phyloP scores from a whole-genome alignment of 106 monocot genomes.

The Acorus calamus region DNA sequence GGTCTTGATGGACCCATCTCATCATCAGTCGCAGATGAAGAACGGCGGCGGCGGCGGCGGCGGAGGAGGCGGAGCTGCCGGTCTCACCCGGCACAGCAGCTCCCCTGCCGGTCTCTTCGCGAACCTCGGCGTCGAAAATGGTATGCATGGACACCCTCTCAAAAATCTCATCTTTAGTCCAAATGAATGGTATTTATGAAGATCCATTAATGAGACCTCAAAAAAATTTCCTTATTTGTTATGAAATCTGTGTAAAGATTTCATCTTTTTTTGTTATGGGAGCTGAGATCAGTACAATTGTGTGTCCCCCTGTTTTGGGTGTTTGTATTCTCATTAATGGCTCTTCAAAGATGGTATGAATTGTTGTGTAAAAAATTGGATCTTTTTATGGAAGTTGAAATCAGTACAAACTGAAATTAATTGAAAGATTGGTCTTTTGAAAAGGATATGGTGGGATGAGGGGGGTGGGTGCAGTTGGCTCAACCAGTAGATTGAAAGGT shows the following conservation, averaged over 20 bases:
- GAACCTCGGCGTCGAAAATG: slow-evolving; percentile 35
- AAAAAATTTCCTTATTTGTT: too few relatives aligned
- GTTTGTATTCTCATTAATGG: not conserved
- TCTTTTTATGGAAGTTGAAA: too few relatives aligned
- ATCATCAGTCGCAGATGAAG: slow-evolving; percentile 4
- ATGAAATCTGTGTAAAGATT: too few relatives aligned
- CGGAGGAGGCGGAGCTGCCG: not conserved
- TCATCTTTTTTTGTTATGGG: too few relatives aligned
- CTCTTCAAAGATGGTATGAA: not conserved
- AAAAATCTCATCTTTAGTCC: not conserved
- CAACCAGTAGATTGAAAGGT: slow-evolving; percentile 26
- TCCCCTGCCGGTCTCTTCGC: slow-evolving; percentile 51
- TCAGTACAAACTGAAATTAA: not conserved
- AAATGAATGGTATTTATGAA: not conserved
- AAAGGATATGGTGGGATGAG: slow-evolving; percentile 44
- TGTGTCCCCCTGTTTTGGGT: too few relatives aligned
- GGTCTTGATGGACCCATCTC: not conserved
- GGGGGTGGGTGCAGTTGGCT: slow-evolving; percentile 20
- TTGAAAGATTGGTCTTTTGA: not conserved
- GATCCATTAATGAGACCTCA: too few relatives aligned
- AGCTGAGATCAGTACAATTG: too few relatives aligned
- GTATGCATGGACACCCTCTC: slow-evolving; percentile 11
- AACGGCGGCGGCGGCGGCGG: slow-evolving; percentile 5
- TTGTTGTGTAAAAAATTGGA: too few relatives aligned
- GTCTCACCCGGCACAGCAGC: slow-evolving; percentile 47